These are phyloP conservation scores for Fusarium pseudonygamai DNA, from an alignment of 2,329 filamentous ascomycete species.

Conservation along the genomic window DNA sequence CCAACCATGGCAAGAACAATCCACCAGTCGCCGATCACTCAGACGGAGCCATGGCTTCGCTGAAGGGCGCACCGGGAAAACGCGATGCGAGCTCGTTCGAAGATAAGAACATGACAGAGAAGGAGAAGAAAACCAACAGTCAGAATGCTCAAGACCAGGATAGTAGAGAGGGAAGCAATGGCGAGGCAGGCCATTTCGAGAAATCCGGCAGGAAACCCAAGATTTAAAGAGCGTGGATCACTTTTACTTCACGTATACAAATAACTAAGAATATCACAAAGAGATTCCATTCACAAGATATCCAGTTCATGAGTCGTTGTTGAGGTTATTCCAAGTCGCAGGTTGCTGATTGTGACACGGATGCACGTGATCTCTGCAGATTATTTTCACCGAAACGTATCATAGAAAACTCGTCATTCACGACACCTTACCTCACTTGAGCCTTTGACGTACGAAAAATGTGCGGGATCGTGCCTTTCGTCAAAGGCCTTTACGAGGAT, in stretches of 20 bases:
- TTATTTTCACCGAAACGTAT: neutral
- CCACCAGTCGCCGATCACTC: neutral
- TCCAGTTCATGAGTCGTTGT: no score
- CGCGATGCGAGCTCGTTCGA: conserved; percentile 7
- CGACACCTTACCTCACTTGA: neutral
- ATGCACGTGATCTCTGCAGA: conserved; percentile 8
- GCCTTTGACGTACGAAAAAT: neutral
- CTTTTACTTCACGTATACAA: no score
- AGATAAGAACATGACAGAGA: conserved; percentile 1
- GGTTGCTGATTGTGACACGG: neutral
- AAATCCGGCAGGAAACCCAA: conserved; percentile 21
- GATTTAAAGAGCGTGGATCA: no score
- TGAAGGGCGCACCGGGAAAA: conserved; percentile 16
- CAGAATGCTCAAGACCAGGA: conserved; percentile 23
- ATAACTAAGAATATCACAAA: no score
- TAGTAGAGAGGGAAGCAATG: neutral
- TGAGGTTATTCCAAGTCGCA: neutral
- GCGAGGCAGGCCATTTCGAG: neutral
- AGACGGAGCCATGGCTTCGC: conserved; percentile 21
- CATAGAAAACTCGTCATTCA: neutral
- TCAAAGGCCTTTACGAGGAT: conserved; percentile 11
- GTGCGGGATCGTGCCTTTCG: conserved; percentile 5
- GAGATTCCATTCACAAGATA: no score
- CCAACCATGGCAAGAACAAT: conserved; percentile 4
- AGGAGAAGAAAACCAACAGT: conserved; percentile 6